Base-by-base conservation (phyloP, 108 stramenopile species). In the Chaetoceros muelleri region DNA sequence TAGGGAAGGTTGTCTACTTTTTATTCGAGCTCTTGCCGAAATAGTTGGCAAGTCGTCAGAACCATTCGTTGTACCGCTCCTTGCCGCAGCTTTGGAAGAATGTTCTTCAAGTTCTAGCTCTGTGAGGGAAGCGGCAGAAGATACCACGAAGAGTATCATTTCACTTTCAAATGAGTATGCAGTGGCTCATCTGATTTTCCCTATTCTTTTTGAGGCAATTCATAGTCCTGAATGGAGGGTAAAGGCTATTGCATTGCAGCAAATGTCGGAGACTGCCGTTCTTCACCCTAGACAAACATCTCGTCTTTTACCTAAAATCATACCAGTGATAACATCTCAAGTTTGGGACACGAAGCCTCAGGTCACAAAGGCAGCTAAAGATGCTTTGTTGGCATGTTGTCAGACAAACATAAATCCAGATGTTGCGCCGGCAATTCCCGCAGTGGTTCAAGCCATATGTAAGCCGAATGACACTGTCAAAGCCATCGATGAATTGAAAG, bases 321-420 rank as follows among this genome's bases (percentile, higher is more conserved):
- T 97, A 47, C 96, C 96, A 16, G 76, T 69, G 24, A 62, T 95
- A 1, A 90, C 86, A 0, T 61, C 60, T 18, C 76, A 87, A 71
- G 90, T 95, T 28, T 93, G 87, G 81, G 96, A 96, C 62, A 93
- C 96, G 48, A 96, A 96, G 61, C 75, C 84, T 28, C 90, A 96
- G 60, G 95, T 94, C 29, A 83, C 79, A 55, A 94, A 95, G 75
- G 72, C 82, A 17, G 90, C 95, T n/a, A 56, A 59, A n/a, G 54
- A 62, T 7, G 62, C 82, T 10, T 67, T 96, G 3, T 66, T 84
- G 59, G 86, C 78, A 2, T 73, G 84, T 53, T 96, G 95, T 56
- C 51, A 79, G 34, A 90, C 88, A 47, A 90, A 88, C 54, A 57
- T 65, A 22, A 96, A 96, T 59, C 81, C 77, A 2, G 95, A 96